Evolutionary conservation across 805 yeast species (phyloP).

Genomic region (Candida awuae): DNA sequence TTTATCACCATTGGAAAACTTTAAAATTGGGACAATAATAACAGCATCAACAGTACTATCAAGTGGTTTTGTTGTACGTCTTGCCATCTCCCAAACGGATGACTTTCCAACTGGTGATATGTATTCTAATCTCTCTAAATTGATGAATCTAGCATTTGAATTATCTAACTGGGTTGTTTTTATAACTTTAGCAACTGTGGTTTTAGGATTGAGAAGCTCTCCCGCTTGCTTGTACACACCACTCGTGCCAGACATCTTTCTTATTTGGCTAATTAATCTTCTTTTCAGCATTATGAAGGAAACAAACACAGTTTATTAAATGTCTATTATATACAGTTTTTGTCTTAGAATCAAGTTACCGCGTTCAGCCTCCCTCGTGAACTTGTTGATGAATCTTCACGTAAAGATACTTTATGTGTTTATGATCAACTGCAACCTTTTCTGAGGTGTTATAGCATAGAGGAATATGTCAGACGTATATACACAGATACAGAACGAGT

Average conservation of each 20-base stretch:
- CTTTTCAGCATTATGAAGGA: slow-evolving; percentile 2
- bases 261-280: neutral
- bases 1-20: slow-evolving; percentile 30
- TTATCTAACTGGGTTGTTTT: slow-evolving; percentile 26
- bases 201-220: slow-evolving; percentile 16
- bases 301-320: too few relatives aligned
- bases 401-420: too few relatives aligned
- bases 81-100: slow-evolving; percentile 89
- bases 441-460: too few relatives aligned
- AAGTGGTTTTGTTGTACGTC: slow-evolving; percentile 62
- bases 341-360: too few relatives aligned
- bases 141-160: slow-evolving; percentile 57
- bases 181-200: slow-evolving; percentile 24
- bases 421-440: too few relatives aligned
- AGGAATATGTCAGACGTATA: slow-evolving; percentile 31
- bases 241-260: slow-evolving; percentile 7
- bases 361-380: too few relatives aligned
- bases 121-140: slow-evolving; percentile 58
- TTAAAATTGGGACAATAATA: slow-evolving; percentile 69
- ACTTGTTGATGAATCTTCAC: too few relatives aligned
- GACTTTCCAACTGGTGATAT: slow-evolving; percentile 60
- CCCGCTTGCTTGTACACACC: slow-evolving; percentile 4
- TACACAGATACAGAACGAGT: slow-evolving; percentile 56
- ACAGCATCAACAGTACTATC: slow-evolving; percentile 76
- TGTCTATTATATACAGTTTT: too few relatives aligned